Conservation (phyloP, 2,329 filamentous ascomycete species). For the Hymenoscyphus fructigenus region DNA sequence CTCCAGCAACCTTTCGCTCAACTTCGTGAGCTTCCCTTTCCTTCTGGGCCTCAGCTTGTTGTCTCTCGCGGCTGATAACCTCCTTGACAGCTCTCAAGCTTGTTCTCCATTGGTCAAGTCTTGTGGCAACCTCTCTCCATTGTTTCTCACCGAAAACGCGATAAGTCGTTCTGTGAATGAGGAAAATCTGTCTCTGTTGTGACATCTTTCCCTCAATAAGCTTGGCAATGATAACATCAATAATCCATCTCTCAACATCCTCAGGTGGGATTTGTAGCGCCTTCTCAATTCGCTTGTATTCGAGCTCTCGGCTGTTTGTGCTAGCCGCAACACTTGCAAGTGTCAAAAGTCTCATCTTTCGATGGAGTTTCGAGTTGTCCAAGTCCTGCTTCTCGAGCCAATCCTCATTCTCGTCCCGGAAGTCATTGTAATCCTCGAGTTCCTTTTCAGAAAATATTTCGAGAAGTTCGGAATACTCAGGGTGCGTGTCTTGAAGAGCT, state of each 20-base stretch:
- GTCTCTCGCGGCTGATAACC: conserved; percentile 78
- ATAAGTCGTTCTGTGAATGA: conserved; percentile 95
- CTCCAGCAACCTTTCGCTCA: conserved; percentile 56
- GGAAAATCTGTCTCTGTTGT: conserved; percentile 88
- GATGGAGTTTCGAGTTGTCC: conserved; percentile 73
- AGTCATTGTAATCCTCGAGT: conserved; percentile 93
- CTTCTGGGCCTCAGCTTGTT: conserved; percentile 72
- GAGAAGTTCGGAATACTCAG: conserved; percentile 84
- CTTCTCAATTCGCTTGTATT: conserved; percentile 81
- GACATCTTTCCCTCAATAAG: conserved; percentile 96
- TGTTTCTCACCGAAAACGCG: conserved; percentile 97
- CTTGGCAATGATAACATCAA: conserved; percentile 93
- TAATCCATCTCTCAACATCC: conserved; percentile 97
- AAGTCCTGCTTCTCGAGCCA: conserved; percentile 77
- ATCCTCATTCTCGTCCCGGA: conserved; percentile 84
- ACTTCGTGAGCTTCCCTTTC: conserved; percentile 74
- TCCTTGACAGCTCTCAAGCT: conserved; percentile 76
- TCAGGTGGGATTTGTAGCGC: conserved; percentile 78
- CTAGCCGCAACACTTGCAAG: conserved; percentile 86
- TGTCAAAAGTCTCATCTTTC: conserved; percentile 95
- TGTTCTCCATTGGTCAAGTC: conserved; percentile 87
- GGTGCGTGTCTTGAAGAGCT: conserved; percentile 79
- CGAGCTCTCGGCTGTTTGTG: conserved; percentile 79
- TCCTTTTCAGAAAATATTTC: conserved; percentile 95
- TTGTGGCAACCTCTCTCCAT: conserved; percentile 90